phyloP scores from a whole-genome alignment of 352 stramenopile genomes.

The Hyaloperonospora brassicae region DNA sequence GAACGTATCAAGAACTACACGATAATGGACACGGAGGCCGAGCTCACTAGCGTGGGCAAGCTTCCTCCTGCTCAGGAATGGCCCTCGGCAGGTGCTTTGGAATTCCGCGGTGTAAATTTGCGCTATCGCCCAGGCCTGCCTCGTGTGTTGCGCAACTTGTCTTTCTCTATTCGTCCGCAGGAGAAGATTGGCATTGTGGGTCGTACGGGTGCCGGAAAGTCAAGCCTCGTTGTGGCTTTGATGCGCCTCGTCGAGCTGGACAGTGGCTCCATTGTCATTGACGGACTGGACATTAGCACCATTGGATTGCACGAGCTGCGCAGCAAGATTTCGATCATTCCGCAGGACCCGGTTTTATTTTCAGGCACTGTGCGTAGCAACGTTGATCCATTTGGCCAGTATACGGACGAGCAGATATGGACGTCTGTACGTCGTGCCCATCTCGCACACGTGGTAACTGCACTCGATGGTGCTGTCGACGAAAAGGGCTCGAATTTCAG shows the following conservation, averaged over 20 bases:
- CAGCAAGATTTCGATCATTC: constrained; percentile 81
- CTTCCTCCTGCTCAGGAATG: constrained; percentile 54
- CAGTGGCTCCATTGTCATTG: constrained; percentile 47
- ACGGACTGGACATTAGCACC: constrained; percentile 48
- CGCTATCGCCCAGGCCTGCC: constrained; percentile 79
- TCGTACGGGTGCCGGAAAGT: constrained; percentile 86
- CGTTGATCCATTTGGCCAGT: constrained; percentile 89
- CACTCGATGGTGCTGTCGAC: constrained; percentile 39
- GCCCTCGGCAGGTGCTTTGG: constrained; percentile 73
- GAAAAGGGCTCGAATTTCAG: constrained; percentile 94
- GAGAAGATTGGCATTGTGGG: constrained; percentile 86
- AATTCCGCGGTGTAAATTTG: constrained; percentile 84
- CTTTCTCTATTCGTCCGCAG: constrained; percentile 65
- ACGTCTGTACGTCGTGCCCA: constrained; percentile 74
- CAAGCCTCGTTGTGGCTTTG: constrained; percentile 84
- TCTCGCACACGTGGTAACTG: constrained; percentile 54
- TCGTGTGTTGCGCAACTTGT: constrained; percentile 58
- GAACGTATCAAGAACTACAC: constrained; percentile 72
- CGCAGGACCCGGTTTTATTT: constrained; percentile 93
- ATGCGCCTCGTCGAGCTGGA: constrained; percentile 88
- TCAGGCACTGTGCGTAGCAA: constrained; percentile 88
- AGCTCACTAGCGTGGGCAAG: constrained; percentile 85
- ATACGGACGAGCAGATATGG: constrained; percentile 83
- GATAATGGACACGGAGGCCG: constrained; percentile 53
- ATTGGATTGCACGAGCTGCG: constrained; percentile 50